These are phyloP conservation scores for Aspergillus sp. DNA, from an alignment of 2,329 filamentous ascomycete genomes.

Conservation along the genomic window DNA sequence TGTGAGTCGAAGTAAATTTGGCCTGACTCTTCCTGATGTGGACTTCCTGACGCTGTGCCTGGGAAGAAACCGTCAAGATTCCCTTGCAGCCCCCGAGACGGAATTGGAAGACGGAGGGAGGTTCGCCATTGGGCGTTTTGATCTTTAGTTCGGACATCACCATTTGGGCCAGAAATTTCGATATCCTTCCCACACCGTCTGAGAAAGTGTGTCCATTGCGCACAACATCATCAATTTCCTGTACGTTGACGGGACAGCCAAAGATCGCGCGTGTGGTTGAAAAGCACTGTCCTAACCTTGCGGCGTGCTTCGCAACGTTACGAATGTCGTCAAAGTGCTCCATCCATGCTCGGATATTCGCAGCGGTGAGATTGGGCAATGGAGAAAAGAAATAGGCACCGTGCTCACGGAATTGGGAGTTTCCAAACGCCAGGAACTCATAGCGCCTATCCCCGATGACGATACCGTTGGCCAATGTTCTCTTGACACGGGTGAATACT, in stretches of 20 bases:
- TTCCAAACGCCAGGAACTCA: slow-evolving; percentile 90
- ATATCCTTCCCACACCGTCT: slow-evolving; percentile 94
- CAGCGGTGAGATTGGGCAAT: slow-evolving; percentile 63
- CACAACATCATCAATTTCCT: slow-evolving; percentile 67
- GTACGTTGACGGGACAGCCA: slow-evolving; percentile 58
- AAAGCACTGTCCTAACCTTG: slow-evolving; percentile 90
- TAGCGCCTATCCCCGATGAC: slow-evolving; percentile 77
- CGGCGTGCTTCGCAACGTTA: slow-evolving; percentile 84
- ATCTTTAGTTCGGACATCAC: slow-evolving; percentile 69
- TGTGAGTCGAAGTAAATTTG: slow-evolving; percentile 74
- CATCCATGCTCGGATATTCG: slow-evolving; percentile 81
- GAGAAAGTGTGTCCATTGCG: slow-evolving; percentile 73
- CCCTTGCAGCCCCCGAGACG: slow-evolving; percentile 92
- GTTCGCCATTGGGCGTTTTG: slow-evolving; percentile 49
- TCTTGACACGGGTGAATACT: slow-evolving; percentile 71
- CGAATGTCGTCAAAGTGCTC: slow-evolving; percentile 79
- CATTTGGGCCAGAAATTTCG: slow-evolving; percentile 69
- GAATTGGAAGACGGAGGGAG: slow-evolving; percentile 86
- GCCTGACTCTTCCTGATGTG: slow-evolving; percentile 80
- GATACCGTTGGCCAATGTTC: slow-evolving; percentile 75
- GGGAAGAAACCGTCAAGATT: slow-evolving; percentile 73
- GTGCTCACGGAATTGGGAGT: slow-evolving; percentile 89
- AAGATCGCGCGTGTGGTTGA: slow-evolving; percentile 81
- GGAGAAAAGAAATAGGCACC: slow-evolving; percentile 91
- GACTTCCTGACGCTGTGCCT: slow-evolving; percentile 65